These are phyloP conservation scores for Globisporangium camurandrum DNA, from an alignment of 352 stramenopile genomes.

Conservation along the genomic window DNA sequence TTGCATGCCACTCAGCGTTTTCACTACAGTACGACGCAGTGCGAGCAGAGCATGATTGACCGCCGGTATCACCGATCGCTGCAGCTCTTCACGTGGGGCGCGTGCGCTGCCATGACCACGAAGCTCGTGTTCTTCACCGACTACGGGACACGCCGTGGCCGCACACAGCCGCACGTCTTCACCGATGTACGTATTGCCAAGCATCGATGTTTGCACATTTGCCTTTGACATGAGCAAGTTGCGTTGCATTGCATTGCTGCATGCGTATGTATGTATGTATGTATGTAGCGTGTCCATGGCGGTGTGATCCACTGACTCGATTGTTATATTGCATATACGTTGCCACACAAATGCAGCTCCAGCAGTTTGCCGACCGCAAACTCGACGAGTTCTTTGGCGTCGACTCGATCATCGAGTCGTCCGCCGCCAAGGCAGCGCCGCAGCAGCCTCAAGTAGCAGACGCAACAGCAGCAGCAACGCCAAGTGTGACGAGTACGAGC, in stretches of 20 bases:
- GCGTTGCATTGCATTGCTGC: no score
- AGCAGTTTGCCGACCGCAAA: conserved; percentile 73
- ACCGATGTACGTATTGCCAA: no score
- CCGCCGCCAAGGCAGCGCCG: conserved; percentile 8
- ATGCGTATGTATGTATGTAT: no score
- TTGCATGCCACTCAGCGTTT: neutral
- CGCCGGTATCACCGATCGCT: conserved; percentile 77
- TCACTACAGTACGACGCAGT: neutral
- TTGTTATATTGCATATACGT: no score
- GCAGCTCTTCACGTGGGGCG: conserved; percentile 77
- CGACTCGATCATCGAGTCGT: conserved; percentile 38
- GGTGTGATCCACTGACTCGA: no score
- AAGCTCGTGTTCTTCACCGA: conserved; percentile 87
- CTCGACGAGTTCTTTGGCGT: conserved; percentile 86
- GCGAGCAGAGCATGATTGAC: conserved; percentile 58
- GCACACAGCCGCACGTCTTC: conserved; percentile 73
- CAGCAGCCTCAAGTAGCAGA: neutral
- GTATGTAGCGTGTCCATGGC: no score
- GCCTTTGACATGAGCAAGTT: no score
- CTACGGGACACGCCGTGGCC: conserved; percentile 42
- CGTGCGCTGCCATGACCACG: conserved; percentile 67
- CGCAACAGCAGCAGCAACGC: neutral
- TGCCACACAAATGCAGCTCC: conserved; percentile 24
- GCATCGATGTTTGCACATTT: no score
- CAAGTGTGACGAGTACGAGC: neutral